Base-by-base conservation (phyloP, 495 filamentous ascomycete species). In the Cryomyces antarcticus region DNA sequence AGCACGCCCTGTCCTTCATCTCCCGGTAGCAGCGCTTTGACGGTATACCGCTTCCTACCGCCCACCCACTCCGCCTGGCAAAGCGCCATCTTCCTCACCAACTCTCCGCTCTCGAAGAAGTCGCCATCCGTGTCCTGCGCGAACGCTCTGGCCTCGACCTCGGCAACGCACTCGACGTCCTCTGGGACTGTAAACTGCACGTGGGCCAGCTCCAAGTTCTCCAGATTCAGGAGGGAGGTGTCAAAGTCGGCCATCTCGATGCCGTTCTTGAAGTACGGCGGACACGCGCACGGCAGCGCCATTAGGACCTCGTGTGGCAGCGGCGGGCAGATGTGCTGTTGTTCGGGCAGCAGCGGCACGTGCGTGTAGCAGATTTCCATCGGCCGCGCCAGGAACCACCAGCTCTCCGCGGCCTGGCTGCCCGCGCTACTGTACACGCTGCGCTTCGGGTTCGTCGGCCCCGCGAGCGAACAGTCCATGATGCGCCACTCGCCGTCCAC, bases 401-500 rank as follows among this genome's bases (percentile, higher is more conserved):
- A 95, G 28, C 63, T 69, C 47, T 99, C 89, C 4, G 89, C 82
- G 2, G 69, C 61, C 27, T 80, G 69, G 38, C 65, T 70, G 39
- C 71, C 68, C 31, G 68, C 70, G 48, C 73, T 76, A 6, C 87
- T 92, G 52, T 92, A 94, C 35, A 71, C 66, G 12, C 62, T 68
- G 39, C 89, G 69, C 29, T 71, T 71, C 6, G 92, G 89, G 47
- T 95, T 82, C 0, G 88, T 92, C 30, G 89, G 86, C 45, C 75
- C 82, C 27, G 92, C 84, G 30, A 99, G 68, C 13, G 85, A 85
- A 53, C 83, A 92, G 58, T 99, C 89, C 71, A 99, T 88, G 46
- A 95, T 77, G 39, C 89, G 78, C 89, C 89, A 99, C 59, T 93
- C 83, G 11, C 81, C 78, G 52, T 99, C 92, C 7, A 93, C 77